phyloP scores from a whole-genome alignment of 2,329 filamentous ascomycete genomes.

The Phialemoniopsis sp. region DNA sequence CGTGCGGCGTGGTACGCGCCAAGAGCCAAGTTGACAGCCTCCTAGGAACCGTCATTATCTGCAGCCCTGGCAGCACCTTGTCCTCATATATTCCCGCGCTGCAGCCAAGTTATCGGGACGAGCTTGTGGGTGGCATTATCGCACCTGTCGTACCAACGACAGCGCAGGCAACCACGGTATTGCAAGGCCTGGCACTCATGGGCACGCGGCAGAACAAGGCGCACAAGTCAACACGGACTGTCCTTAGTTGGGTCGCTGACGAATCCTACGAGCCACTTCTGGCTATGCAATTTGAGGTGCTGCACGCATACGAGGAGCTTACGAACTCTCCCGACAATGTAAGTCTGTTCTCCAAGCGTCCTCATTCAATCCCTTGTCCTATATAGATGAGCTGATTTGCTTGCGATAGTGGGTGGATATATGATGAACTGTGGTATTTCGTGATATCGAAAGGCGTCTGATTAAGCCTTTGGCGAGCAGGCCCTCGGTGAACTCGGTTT shows the following conservation, averaged over 20 bases:
- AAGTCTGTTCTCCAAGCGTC: conserved; percentile 21
- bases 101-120: conserved; percentile 39
- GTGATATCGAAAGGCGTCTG: too few relatives aligned
- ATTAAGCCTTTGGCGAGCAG: too few relatives aligned
- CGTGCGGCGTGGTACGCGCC: conserved; percentile 79
- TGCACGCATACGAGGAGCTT: conserved; percentile 80
- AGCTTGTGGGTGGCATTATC: conserved; percentile 69
- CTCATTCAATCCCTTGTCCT: background rate
- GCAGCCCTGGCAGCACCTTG: conserved; percentile 64
- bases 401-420: background rate
- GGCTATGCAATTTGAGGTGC: conserved; percentile 74
- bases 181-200: conserved; percentile 75
- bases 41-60: conserved; percentile 76
- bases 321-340: conserved; percentile 57
- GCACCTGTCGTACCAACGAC: conserved; percentile 71
- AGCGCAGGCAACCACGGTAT: conserved; percentile 63
- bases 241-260: conserved; percentile 77
- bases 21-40: conserved; percentile 67
- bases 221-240: conserved; percentile 67
- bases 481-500: too few relatives aligned
- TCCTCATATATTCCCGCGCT: conserved; percentile 68
- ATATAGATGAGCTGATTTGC: conserved; percentile 3
- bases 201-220: conserved; percentile 79
- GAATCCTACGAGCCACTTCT: conserved; percentile 69
- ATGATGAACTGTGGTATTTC: too few relatives aligned